These are phyloP conservation scores for Hyparrhenia diplandra DNA, from an alignment of 176 grass and related monocot species.

Conservation along the genomic window DNA sequence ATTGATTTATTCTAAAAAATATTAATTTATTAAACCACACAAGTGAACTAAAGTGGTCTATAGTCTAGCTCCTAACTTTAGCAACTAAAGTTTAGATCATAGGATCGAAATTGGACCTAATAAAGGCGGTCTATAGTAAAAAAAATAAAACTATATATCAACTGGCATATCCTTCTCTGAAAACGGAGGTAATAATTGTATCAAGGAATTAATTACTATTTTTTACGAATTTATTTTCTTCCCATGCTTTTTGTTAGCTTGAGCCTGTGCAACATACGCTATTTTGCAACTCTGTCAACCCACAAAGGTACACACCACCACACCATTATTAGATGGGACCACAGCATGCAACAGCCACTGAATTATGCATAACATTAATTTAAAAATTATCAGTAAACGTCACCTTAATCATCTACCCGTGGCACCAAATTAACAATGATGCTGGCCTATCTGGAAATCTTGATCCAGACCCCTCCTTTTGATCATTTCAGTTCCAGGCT, in stretches of 20 bases:
- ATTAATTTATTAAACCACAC: no score
- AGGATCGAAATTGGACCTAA: no score
- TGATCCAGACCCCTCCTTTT: conserved; percentile 43
- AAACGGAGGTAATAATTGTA: background rate
- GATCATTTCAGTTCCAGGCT: conserved; percentile 43
- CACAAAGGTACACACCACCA: conserved; percentile 33
- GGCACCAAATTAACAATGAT: conserved; percentile 55
- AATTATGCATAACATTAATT: conserved; percentile 32
- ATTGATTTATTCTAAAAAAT: no score
- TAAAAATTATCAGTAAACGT: conserved; percentile 40
- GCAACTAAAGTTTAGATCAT: no score
- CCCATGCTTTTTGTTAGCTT: background rate
- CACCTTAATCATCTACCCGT: conserved; percentile 39
- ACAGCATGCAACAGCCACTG: conserved; percentile 14
- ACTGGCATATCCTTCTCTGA: background rate
- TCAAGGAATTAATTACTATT: no score
- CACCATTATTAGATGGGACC: conserved; percentile 37
- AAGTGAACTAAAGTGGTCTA: no score
- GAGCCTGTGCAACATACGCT: conserved; percentile 15
- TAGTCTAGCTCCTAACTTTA: no score
- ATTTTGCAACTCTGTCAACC: conserved; percentile 27
- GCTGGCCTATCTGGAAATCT: conserved; percentile 53
- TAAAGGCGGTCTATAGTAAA: no score
- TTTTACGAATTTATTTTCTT: background rate
- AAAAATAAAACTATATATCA: no score